A percentile compares a stretch with the other conserved stretches of the same genome.
These are phyloP conservation scores for Micractinium sp. DNA, from an alignment of 139 green algal species.

Conservation along the genomic window DNA sequence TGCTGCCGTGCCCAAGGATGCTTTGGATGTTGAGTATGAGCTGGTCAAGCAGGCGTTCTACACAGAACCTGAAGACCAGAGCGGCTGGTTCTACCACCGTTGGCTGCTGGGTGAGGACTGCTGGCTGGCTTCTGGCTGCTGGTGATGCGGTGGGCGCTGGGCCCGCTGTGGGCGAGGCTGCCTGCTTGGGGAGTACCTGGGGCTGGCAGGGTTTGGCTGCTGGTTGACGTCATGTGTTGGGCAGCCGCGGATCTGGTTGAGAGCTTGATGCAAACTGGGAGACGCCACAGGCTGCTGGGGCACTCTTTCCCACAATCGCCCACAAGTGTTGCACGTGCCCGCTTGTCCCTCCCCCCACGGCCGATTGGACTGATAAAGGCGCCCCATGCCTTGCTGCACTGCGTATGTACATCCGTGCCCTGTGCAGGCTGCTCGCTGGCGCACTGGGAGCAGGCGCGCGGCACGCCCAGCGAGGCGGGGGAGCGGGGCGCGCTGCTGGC, in stretches of 20 bases:
- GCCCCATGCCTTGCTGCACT: not conserved
- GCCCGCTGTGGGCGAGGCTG: not conserved
- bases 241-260: too few species aligned
- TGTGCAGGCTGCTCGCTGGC: conserved; percentile 21
- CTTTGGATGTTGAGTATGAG: conserved; percentile 89
- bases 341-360: too few species aligned
- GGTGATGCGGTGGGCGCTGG: not conserved
- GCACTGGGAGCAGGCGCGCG: conserved; percentile 24
- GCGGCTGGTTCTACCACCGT: conserved; percentile 93
- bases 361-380: too few species aligned
- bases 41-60: conserved; percentile 93
- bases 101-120: conserved; percentile 82
- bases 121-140: not conserved
- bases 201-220: too few species aligned
- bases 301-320: too few species aligned
- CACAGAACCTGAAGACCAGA: conserved; percentile 94
- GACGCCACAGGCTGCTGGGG: too few species aligned
- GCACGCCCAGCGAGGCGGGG: not conserved
- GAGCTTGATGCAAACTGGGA: too few species aligned
- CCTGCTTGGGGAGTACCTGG: too few species aligned
- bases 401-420: not conserved
- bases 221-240: too few species aligned
- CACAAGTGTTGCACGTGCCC: too few species aligned
- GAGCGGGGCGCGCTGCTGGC: conserved; percentile 35
- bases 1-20: conserved; percentile 55